Percentiles rank a stretch among this genome's conserved stretches.
These are phyloP conservation scores for carrot (Daucus carota) DNA, from an alignment of 129 eudicot species.

Conservation along the genomic window DNA sequence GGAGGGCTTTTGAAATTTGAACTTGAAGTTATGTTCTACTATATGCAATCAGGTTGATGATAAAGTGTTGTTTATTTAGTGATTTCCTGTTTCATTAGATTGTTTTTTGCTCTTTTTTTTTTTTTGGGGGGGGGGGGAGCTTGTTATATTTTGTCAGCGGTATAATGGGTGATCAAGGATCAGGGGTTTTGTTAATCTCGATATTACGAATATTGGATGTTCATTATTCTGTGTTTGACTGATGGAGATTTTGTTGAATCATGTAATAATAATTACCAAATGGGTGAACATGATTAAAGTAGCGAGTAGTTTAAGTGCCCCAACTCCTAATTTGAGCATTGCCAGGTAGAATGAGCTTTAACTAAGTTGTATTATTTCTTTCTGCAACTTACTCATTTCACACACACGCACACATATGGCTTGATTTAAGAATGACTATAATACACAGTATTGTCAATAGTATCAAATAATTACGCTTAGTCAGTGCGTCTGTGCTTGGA, in stretches of 20 bases:
- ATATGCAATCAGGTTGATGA: background rate
- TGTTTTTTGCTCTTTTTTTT: background rate
- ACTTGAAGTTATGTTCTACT: background rate
- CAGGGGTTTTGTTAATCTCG: background rate
- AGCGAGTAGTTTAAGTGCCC: background rate
- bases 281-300: background rate
- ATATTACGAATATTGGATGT: background rate
- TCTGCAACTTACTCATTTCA: background rate
- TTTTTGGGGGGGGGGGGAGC: too few species aligned
- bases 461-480: background rate
- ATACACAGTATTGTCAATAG: background rate
- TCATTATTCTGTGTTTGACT: background rate
- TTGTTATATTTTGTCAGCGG: background rate
- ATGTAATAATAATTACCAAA: background rate
- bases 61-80: background rate
- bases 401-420: background rate
- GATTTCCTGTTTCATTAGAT: background rate
- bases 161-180: background rate
- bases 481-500: background rate
- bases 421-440: background rate
- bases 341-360: background rate
- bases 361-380: background rate
- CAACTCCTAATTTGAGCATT: background rate
- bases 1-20: background rate
- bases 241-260: background rate